Evolutionary conservation across 768 basidiomycete genomes (phyloP).

Genomic region (Amanita rimosa): DNA sequence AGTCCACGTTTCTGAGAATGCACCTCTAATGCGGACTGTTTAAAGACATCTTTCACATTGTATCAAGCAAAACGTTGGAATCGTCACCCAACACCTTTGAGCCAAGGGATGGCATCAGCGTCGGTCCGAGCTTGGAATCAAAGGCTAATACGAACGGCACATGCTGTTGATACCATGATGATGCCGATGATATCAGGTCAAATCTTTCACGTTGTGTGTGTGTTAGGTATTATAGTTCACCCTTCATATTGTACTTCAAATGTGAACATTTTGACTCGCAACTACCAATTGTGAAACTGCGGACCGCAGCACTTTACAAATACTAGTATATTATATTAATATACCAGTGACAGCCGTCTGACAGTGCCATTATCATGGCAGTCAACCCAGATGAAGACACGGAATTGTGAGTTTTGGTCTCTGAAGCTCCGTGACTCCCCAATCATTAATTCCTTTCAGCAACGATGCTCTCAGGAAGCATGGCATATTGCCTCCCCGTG

Average conservation of each 20-base stretch:
- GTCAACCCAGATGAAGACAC: slow-evolving; percentile 87
- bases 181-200: not conserved
- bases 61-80: slow-evolving; percentile 92
- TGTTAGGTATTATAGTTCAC: slow-evolving; percentile 3
- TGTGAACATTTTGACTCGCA: not conserved
- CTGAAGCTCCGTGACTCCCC: not conserved
- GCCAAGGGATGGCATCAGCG: slow-evolving; percentile 77
- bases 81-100: slow-evolving; percentile 68
- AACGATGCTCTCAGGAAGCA: slow-evolving; percentile 91
- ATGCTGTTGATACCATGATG: slow-evolving; percentile 39
- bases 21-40: slow-evolving; percentile 3
- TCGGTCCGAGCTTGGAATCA: slow-evolving; percentile 64
- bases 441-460: slow-evolving; percentile 33
- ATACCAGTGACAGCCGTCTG: too few relatives aligned
- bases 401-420: slow-evolving; percentile 64
- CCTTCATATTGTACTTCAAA: slow-evolving; percentile 1
- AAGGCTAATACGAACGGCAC: slow-evolving; percentile 43
- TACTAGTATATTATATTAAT: too few relatives aligned
- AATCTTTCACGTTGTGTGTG: not conserved
- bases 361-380: too few relatives aligned
- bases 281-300: not conserved
- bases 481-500: slow-evolving; percentile 77
- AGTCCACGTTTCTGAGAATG: not conserved
- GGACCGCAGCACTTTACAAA: not conserved
- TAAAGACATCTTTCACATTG: slow-evolving; percentile 94